Evolutionary conservation across 2,329 filamentous ascomycete species (phyloP).

Genomic region (Aspergillus sp.): DNA sequence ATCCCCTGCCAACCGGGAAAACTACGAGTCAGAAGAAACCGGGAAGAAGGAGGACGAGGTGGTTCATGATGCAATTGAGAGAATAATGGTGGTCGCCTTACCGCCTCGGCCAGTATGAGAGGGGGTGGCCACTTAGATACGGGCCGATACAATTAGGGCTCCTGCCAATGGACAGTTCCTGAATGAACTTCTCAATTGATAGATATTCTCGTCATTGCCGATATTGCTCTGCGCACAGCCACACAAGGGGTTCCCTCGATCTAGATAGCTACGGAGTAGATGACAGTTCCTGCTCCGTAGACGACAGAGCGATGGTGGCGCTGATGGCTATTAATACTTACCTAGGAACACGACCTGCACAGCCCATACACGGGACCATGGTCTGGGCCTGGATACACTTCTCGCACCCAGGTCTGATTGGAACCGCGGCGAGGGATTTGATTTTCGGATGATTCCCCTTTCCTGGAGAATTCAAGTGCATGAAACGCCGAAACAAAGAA

Average conservation of each 20-base stretch:
- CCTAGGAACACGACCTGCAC: neutral
- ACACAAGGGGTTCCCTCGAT: constrained; percentile 5
- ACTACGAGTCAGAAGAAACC: neutral
- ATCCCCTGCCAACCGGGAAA: too few species aligned
- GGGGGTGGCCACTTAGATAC: constrained; percentile 2
- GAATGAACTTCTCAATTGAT: neutral
- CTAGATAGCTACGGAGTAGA: too few species aligned
- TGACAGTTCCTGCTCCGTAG: too few species aligned
- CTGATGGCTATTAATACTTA: neutral
- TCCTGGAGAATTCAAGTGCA: neutral
- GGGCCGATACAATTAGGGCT: constrained; percentile 9
- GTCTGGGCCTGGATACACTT: too few species aligned
- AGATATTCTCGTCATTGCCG: too few species aligned
- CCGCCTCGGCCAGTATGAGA: neutral
- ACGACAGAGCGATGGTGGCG: too few species aligned
- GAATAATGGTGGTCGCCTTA: neutral
- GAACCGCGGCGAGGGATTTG: neutral
- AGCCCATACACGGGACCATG: too few species aligned
- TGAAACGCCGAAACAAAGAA: neutral
- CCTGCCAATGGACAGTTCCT: neutral
- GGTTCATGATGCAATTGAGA: neutral
- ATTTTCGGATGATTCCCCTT: neutral
- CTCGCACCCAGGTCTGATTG: too few species aligned
- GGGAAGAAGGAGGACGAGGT: neutral
- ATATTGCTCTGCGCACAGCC: constrained; percentile 2